Evolutionary conservation across 139 green algal genomes (phyloP), one percentile per base, ranked within the genome.

Genomic region (Raphidocelis subcapitata): DNA sequence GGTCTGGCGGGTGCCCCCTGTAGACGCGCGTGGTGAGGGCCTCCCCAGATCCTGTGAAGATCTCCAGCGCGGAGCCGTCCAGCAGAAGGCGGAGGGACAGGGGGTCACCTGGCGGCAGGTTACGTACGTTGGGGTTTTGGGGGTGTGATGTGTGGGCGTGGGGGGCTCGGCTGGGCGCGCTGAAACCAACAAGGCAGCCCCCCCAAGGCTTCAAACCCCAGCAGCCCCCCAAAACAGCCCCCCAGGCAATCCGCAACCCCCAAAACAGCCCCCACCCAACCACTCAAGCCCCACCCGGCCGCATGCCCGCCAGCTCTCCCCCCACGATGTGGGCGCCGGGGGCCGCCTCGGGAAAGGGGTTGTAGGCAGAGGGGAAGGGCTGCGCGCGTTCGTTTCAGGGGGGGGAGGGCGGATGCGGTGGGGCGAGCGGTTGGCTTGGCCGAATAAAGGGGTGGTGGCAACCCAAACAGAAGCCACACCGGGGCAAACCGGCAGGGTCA

Each of bases 1-100:
- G 46, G 46, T 62, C 33, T 0, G 83, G 86, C 2, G 78, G 78
- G 31, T 82, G 54, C 8, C 90, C 89, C 1, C 86, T 70, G 76
- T 94, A 95, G 18, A 94, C 65, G 29, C 90, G 82, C 2, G 90
- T 96, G 67, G 78, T 89, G 33, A 96, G 84, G 37, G 70, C 76
- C 69, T 88, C 69, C 29, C 83, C 79, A 18, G 55, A 82, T 46
- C 67, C 73, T 2, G 74, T 85, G 67, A 91, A 89, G 1, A 93
- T 79, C 72, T 97, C 89, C 1, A 94, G 24, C 20, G 73, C 88
- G 23, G 82, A 91, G 71, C 87, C 84, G 69, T 97, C 92, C 21
- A 96, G 57, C 49, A 96, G 76, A 1, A 95, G 52, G 1, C 91
- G 84, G 69, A 97, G 84, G 24, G 79, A 64, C 49, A 95, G 64